Percentiles rank a stretch among this genome's conserved stretches.
Evolutionary conservation across 2,329 filamentous ascomycete species (phyloP).

Genomic region (Fusarium hostae): DNA sequence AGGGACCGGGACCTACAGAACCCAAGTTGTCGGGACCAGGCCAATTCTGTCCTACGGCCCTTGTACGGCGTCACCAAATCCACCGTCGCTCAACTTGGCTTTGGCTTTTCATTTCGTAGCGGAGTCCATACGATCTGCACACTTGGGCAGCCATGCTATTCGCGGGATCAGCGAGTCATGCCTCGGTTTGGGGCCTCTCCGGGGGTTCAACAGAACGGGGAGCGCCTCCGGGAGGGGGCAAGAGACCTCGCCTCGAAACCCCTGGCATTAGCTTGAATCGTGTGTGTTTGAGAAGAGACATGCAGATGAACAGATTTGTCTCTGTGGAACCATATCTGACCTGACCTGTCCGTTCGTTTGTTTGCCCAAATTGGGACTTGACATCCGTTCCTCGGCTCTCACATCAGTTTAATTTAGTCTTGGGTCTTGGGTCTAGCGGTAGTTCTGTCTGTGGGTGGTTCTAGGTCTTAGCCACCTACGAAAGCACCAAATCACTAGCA

Average conservation of each 20-base stretch:
- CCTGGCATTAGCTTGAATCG: constrained; percentile 5
- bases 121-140: neutral
- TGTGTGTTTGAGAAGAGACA: neutral
- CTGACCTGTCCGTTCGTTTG: neutral
- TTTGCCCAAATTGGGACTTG: constrained; percentile 9
- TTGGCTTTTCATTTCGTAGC: neutral
- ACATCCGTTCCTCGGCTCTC: constrained; percentile 17
- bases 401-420: neutral
- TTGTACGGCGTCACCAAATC: constrained; percentile 23
- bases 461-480: neutral
- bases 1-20: constrained; percentile 10
- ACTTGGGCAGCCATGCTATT: constrained; percentile 24
- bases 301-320: neutral
- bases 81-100: constrained; percentile 4
- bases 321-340: neutral
- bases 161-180: constrained; percentile 6
- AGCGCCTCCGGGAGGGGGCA: neutral
- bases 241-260: neutral
- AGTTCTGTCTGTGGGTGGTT: neutral
- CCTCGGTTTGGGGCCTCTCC: constrained; percentile 17
- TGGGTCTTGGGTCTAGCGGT: neutral
- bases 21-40: constrained; percentile 20
- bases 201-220: constrained; percentile 9
- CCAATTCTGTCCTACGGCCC: constrained; percentile 11
- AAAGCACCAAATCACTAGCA: neutral